These are phyloP conservation scores for Abelmoschus esculentus DNA, from an alignment of 345 rosid genomes.

Conservation along the genomic window DNA sequence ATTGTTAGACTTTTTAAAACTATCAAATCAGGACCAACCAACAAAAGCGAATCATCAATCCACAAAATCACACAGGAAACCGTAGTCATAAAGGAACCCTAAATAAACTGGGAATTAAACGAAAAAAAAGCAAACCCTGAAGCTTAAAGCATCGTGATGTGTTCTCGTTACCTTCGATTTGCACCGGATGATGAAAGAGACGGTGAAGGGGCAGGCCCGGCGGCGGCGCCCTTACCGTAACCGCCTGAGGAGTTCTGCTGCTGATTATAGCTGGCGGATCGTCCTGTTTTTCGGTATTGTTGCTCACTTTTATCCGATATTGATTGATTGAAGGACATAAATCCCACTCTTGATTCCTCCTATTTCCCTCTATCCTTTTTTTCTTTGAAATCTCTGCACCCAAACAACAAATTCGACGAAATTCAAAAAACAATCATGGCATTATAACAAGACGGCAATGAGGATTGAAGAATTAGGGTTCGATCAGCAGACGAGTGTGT, in stretches of 20 bases:
- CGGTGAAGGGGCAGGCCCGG: constrained; percentile 65
- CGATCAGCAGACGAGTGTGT: constrained; percentile 2
- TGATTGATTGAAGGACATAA: constrained; percentile 96
- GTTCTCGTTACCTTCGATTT: constrained; percentile 46
- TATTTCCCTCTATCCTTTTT: constrained; percentile 2
- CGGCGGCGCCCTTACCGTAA: constrained; percentile 72
- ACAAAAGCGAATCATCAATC: neutral
- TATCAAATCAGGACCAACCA: constrained; percentile 10
- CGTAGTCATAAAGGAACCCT: neutral
- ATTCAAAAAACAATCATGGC: neutral
- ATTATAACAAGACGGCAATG: neutral
- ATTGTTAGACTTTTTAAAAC: constrained; percentile 64
- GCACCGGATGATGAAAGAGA: constrained; percentile 36
- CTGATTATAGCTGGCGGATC: constrained; percentile 62
- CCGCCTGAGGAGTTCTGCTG: constrained; percentile 63
- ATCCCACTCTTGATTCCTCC: constrained; percentile 36
- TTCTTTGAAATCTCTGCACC: constrained; percentile 11
- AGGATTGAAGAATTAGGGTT: constrained; percentile 10
- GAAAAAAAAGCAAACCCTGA: no score
- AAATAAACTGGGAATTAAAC: neutral
- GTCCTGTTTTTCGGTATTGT: constrained; percentile 59
- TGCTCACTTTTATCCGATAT: constrained; percentile 67
- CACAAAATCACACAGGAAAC: neutral
- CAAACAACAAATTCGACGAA: neutral
- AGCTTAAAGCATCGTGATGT: neutral